Evolutionary conservation across 192 early-diverging fungal genomes (phyloP).

Genomic region (Coemansia asiatica): DNA sequence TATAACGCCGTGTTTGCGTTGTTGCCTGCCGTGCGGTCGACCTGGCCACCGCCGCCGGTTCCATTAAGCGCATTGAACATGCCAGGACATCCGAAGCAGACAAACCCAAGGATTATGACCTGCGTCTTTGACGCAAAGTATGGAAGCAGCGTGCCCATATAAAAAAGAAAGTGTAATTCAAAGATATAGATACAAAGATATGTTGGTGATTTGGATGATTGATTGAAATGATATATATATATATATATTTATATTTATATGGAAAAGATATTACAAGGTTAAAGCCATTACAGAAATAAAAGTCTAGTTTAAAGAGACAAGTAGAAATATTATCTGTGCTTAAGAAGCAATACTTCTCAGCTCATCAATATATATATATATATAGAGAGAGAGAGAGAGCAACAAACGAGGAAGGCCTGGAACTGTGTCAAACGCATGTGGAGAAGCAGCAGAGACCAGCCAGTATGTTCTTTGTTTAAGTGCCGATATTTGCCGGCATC

Average conservation of each 20-base stretch:
- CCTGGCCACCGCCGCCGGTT: constrained; percentile 66
- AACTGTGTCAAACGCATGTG: neutral
- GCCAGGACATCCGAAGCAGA: constrained; percentile 75
- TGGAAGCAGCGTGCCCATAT: neutral
- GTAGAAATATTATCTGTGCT: neutral
- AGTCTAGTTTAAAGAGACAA: neutral
- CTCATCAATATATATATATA: too few relatives aligned
- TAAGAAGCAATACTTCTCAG: too few relatives aligned
- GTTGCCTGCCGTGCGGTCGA: constrained; percentile 59
- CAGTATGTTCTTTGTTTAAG: neutral
- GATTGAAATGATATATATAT: too few relatives aligned
- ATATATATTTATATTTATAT: too few relatives aligned
- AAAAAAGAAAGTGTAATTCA: neutral
- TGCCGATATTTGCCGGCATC: neutral
- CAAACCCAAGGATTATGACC: constrained; percentile 65
- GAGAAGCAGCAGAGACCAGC: neutral
- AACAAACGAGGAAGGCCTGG: neutral
- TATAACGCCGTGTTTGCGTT: constrained; percentile 76
- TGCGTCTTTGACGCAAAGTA: constrained; percentile 42
- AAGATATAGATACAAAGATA: too few relatives aligned
- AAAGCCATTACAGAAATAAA: neutral
- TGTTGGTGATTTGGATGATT: too few relatives aligned
- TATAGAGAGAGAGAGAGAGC: neutral
- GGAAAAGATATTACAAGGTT: too few relatives aligned
- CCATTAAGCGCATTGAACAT: constrained; percentile 74